Conservation (phyloP, 805 yeast genomes). For the Ogataea paradorogensis region DNA sequence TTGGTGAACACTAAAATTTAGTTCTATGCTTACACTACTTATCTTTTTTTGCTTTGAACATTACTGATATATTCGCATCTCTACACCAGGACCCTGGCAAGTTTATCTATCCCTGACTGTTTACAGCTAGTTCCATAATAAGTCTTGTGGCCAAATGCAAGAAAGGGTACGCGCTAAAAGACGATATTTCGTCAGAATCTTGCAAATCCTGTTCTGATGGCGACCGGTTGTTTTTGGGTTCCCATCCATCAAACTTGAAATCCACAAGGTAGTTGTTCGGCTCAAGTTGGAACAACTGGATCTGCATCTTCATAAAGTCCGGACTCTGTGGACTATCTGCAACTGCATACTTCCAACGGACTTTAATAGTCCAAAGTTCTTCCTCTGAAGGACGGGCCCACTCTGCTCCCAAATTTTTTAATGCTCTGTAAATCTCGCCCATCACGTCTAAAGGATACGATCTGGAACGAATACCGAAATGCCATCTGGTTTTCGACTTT, state of each 20-base stretch:
- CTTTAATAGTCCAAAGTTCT: constrained; percentile 93
- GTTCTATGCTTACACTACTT: background rate
- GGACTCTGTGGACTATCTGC: constrained; percentile 33
- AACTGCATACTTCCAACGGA: constrained; percentile 81
- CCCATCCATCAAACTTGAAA: constrained; percentile 98
- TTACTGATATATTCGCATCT: constrained; percentile 1
- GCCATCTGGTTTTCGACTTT: constrained; percentile 95
- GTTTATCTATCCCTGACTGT: constrained; percentile 52
- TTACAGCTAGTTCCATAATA: constrained; percentile 96
- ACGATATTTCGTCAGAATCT: constrained; percentile 71
- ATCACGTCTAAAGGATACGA: constrained; percentile 96
- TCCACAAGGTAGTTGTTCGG: constrained; percentile 95
- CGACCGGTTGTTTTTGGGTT: constrained; percentile 42
- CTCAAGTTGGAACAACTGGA: constrained; percentile 91
- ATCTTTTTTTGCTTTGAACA: constrained; percentile 1
- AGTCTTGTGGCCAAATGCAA: constrained; percentile 86
- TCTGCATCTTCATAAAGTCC: constrained; percentile 93
- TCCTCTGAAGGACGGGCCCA: constrained; percentile 96
- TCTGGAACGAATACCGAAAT: constrained; percentile 93
- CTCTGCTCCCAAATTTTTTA: constrained; percentile 91
- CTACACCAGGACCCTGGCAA: constrained; percentile 4
- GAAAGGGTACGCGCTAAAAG: constrained; percentile 95
- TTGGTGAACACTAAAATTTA: background rate
- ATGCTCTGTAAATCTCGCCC: constrained; percentile 96
- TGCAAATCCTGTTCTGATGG: constrained; percentile 26